Evolutionary conservation across 2,329 filamentous ascomycete species (phyloP), one percentile per base, ranked within the genome.

Genomic region (Achaetomium macrosporum): DNA sequence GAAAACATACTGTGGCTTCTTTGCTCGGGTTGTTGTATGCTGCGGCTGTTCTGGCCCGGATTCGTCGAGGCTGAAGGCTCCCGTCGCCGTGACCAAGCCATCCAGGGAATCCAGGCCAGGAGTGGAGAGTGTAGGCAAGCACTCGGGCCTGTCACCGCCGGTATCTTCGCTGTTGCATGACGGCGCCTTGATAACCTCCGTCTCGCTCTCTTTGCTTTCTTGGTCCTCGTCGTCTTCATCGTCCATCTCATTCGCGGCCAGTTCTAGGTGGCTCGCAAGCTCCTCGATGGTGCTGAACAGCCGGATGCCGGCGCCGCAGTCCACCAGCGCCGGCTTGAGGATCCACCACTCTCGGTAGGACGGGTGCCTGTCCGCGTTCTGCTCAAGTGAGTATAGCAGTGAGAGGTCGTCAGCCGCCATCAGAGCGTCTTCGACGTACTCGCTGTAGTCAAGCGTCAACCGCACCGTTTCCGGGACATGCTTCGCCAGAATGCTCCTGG

Each of bases 301-400:
- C 0, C 68, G 63, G n/a, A 71, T 71, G 0, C 69, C 69, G 9
- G 68, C 65, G 1, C 69, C 69, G n/a, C 68, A 71, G 19, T 71
- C 69, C 10, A 71, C 64, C 54, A 71, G 58, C 0, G 69, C 69
- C 2, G 69, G 69, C 46, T 71, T 71, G 3, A 71, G 49, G 20
- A 71, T 71, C 69, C 69, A 71, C 68, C 69, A 71, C 31, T 70
- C 64, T 1, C 69, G 59, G 1, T 70, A 61, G 0, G 47, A 46
- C 0, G 64, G 33, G 1, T 58, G 55, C 42, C 62, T 69, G 8
- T 33, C 39, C 17, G 62, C 65, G 33, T 71, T 71, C 3, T 67
- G 61, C 29, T 70, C 66, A 0, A 71, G 63, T 0, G 68, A 70
- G 37, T 62, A 66, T 20, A 70, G 37, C 1, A 71, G 47, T 0